Evolutionary conservation across 257 asterid genomes (phyloP), one percentile per base, ranked within the genome.

Genomic region (Nicotiana noctiflora): DNA sequence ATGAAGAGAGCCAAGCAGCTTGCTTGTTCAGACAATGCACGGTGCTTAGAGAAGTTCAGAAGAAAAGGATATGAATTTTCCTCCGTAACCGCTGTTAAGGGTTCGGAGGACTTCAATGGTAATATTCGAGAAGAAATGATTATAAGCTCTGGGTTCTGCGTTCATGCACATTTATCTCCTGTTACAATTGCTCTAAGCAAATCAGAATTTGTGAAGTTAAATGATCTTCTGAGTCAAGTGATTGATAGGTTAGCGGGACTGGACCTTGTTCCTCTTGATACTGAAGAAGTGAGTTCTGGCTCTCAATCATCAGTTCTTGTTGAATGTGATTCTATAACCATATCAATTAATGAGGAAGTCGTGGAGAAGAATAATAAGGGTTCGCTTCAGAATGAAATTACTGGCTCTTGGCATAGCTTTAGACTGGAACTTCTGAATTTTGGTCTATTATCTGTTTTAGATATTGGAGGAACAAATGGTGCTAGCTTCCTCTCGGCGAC

Each of bases 391-490:
- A 83, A 88, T 44, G 99, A 93, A 89, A 94, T 96, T 81, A 92
- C 97, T 51, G 95, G 98, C 83, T 92, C 93, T 87, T 96, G 99
- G 99, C 87, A 78, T 86, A 76, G 88, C 77, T 84, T 96, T 80
- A 88, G 88, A 70, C 94, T 96, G 31, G 87, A 91, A 84, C 84
- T 93, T 82, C 84, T 85, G 81, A 92, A 90, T 75, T 90, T 96
- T 82, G 92, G 89, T 84, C 77, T 96, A 80, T 91, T 92, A 64
- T 90, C 92, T 78, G 98, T 86, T 77, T 90, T 92, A 81, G 83
- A 92, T 88, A 85, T 96, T 76, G 99, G 98, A 76, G 97, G 98
- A 77, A 87, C 88, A 68, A 87, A 80, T 81, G 82, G 77, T 83
- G 88, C 95, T 88, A 88, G 86, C 86, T 96, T 96, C 84, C 86